Base-by-base conservation (phyloP, 2,329 filamentous ascomycete species). In the Diplodia scrobiculata region DNA sequence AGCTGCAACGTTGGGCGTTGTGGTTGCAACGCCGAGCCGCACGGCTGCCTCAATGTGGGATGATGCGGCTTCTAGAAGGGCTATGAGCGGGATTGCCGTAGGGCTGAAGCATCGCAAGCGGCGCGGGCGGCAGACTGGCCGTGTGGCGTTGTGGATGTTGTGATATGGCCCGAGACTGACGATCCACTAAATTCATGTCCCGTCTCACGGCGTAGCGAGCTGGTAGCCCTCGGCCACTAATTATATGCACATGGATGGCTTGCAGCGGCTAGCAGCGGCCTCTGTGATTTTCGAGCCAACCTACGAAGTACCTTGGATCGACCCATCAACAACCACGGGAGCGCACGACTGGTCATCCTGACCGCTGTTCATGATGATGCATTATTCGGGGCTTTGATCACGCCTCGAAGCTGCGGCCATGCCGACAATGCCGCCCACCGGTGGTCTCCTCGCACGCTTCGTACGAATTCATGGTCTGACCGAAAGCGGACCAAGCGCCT, bases 51-150 rank as follows among this genome's bases (percentile, higher is more conserved):
- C 4, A 6, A 45, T 19, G 60, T 41, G 60, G 50, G 32, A 41
- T 29, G 60, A 45, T 41, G 48, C 14, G 50, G 60, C 60, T 63
- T 63, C 60, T 63, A 63, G 60, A 63, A 63, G 45, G 45, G 17
- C 36, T 14, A 19, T 34, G 6, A 32, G 54, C 21, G 29, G 36
- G 36, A 27, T 11, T n/a, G 17, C 21, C 41, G 25, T 53, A 63
- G 60, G 60, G 60, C 60, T 63, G 60, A 50, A 11, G 27, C n/a
- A 25, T 50, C 10, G 41, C 27, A 27, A 50, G 45, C 41, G 58
- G 58, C 21, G 45, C 58, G 19, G 41, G 17, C 19, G 41, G 55
- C 32, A 9, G 32, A n/a, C 53, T 19, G 36, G 34, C 17, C 10
- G 27, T 41, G 54, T 47, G 58, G 41, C 58, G 55, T n/a, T 2